A percentile compares a stretch with the other conserved stretches of the same genome.
phyloP scores from a whole-genome alignment of 2,329 filamentous ascomycete genomes.

The Elsinoe australis region DNA sequence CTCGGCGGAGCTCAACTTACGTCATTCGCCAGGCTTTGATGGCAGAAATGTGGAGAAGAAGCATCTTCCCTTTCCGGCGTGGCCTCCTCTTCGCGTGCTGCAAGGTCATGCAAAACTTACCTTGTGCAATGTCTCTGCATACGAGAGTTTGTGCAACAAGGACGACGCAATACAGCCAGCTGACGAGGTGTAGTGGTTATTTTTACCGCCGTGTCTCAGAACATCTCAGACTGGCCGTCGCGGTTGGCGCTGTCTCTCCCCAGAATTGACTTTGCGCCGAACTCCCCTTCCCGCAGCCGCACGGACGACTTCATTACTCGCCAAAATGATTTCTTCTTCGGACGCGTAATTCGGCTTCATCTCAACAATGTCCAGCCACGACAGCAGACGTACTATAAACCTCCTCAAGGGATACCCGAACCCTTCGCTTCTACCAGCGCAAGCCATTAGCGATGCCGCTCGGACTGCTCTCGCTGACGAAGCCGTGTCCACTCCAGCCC shows the following conservation, averaged over 20 bases:
- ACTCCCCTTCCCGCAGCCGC: not conserved
- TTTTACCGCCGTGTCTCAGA: slow-evolving; percentile 7
- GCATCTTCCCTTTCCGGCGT: no score
- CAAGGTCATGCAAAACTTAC: no score
- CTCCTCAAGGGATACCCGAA: slow-evolving; percentile 63
- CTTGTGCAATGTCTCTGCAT: not conserved
- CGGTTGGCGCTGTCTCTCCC: not conserved
- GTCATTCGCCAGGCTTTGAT: no score
- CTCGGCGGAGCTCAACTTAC: not conserved
- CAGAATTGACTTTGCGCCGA: slow-evolving; percentile 16
- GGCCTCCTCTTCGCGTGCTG: no score
- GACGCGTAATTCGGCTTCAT: not conserved
- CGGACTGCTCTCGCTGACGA: slow-evolving; percentile 54
- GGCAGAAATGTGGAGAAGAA: slow-evolving; percentile 1
- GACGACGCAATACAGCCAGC: not conserved
- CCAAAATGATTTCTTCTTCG: not conserved
- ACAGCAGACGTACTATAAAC: slow-evolving; percentile 46
- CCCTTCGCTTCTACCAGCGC: slow-evolving; percentile 56
- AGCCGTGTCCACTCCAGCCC: slow-evolving; percentile 51
- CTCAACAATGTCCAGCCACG: slow-evolving; percentile 6
- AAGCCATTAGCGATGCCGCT: slow-evolving; percentile 54
- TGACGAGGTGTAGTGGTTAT: not conserved
- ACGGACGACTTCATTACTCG: not conserved
- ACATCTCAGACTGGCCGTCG: not conserved
- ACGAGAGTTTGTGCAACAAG: not conserved